Conservation (phyloP, 202 grass and related monocot species). For the Setaria italica region DNA sequence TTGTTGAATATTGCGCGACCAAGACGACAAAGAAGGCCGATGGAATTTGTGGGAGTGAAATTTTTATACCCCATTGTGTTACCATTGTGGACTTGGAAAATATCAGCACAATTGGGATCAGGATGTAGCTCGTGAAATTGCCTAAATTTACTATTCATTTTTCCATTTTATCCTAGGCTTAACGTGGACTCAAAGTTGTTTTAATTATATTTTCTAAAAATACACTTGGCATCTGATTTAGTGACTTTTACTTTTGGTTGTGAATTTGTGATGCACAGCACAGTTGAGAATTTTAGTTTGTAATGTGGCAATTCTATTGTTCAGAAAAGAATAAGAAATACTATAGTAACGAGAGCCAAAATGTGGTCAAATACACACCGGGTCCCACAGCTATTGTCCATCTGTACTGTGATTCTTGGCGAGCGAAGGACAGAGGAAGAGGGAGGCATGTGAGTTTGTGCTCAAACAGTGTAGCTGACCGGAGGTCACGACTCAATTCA, state of each 20-base stretch:
- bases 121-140: background rate
- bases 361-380: background rate
- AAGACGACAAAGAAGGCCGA: background rate
- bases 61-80: background rate
- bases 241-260: background rate
- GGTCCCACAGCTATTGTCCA: background rate
- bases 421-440: slow-evolving; percentile 27
- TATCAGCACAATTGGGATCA: background rate
- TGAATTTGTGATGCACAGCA: background rate
- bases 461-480: slow-evolving; percentile 36
- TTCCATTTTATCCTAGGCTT: background rate
- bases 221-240: background rate
- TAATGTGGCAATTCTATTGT: background rate
- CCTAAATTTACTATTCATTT: background rate
- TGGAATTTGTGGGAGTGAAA: background rate
- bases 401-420: slow-evolving; percentile 14
- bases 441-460: slow-evolving; percentile 51
- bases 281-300: background rate
- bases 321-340: background rate
- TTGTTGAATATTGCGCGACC: background rate
- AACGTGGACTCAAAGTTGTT: background rate
- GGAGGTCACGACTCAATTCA: background rate
- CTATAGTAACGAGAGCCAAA: background rate
- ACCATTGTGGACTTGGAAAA: background rate
- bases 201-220: background rate